Percentiles rank a stretch among this genome's conserved stretches.
Evolutionary conservation across 2,329 filamentous ascomycete genomes (phyloP).

Genomic region (Zasmidium cellare): DNA sequence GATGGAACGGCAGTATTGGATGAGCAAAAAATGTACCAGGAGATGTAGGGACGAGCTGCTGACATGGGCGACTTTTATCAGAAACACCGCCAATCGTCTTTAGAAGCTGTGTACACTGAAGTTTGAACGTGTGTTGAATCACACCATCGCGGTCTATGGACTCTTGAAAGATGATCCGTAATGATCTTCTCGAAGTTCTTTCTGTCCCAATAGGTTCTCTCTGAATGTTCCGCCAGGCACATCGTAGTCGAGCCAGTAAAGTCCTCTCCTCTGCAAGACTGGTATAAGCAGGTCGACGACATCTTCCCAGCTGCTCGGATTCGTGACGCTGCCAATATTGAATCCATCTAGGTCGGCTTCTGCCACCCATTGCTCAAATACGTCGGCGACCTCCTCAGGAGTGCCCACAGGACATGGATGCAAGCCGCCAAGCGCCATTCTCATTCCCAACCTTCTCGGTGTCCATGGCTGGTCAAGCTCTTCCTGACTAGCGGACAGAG

Average conservation of each 20-base stretch:
- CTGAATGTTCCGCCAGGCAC: slow-evolving; percentile 56
- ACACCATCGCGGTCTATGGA: too few relatives aligned
- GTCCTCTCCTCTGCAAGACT: slow-evolving; percentile 58
- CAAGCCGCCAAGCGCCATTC: slow-evolving; percentile 64
- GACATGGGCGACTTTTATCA: too few relatives aligned
- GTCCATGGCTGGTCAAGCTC: slow-evolving; percentile 8
- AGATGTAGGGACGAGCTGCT: too few relatives aligned
- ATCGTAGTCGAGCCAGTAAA: slow-evolving; percentile 55
- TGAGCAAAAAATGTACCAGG: too few relatives aligned
- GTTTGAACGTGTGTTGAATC: too few relatives aligned
- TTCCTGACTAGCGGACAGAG: neutral
- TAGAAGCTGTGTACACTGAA: too few relatives aligned
- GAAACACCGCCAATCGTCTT: too few relatives aligned
- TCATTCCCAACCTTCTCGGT: slow-evolving; percentile 7
- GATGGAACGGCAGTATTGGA: too few relatives aligned
- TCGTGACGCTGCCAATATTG: slow-evolving; percentile 51
- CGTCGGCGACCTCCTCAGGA: slow-evolving; percentile 62
- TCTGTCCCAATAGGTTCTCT: slow-evolving; percentile 56
- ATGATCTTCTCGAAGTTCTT: neutral
- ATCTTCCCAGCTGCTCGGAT: slow-evolving; percentile 8
- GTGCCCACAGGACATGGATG: slow-evolving; percentile 65
- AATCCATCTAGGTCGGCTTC: slow-evolving; percentile 72
- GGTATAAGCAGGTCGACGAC: slow-evolving; percentile 66
- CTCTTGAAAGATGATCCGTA: neutral
- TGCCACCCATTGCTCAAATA: slow-evolving; percentile 64